phyloP scores from a whole-genome alignment of 176 grass and related monocot species.

The Dactylis glomerata region DNA sequence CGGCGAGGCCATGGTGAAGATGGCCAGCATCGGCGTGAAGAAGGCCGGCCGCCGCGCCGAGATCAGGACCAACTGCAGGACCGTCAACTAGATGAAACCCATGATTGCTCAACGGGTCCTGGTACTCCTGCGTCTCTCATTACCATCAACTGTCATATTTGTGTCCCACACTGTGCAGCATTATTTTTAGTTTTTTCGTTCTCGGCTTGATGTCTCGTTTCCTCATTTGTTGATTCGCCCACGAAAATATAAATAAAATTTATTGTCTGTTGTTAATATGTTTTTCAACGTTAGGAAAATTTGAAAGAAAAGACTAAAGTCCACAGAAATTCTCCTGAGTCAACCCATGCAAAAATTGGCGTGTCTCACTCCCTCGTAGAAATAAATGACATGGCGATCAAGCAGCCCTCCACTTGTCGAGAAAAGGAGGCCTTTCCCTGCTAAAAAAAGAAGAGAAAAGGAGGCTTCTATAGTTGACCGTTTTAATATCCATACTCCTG shows the following conservation, averaged over 20 bases:
- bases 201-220: background rate
- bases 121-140: background rate
- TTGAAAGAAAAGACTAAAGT: no score
- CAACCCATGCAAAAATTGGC: no score
- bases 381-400: no score
- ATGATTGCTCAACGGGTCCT: background rate
- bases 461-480: no score
- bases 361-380: no score
- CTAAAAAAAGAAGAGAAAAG: no score
- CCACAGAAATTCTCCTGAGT: no score
- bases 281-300: no score
- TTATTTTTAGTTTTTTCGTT: background rate
- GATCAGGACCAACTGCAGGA: slow-evolving; percentile 17
- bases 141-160: background rate
- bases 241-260: background rate
- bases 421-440: no score
- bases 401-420: no score
- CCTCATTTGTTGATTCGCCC: background rate
- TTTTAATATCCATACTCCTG: no score
- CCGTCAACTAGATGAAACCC: slow-evolving; percentile 5
- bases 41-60: slow-evolving; percentile 5
- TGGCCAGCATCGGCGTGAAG: slow-evolving; percentile 22
- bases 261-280: background rate
- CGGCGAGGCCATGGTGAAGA: slow-evolving; percentile 31
- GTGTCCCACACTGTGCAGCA: background rate